Base-by-base conservation (phyloP, 768 basidiomycete species). In the Pleurotus sapidus region DNA sequence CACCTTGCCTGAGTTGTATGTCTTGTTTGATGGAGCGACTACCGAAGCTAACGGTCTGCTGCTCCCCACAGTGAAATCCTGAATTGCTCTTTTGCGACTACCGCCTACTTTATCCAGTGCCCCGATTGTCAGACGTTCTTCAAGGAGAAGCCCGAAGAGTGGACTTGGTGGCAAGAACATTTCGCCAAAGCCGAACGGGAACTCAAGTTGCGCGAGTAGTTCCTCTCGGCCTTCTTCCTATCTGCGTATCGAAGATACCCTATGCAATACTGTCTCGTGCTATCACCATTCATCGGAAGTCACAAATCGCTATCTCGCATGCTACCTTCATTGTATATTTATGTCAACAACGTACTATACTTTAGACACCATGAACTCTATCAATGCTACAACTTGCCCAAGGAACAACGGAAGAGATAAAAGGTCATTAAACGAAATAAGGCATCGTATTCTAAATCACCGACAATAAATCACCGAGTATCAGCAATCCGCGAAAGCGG, bases 1-100 rank as follows among this genome's bases (percentile, higher is more conserved):
- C 3, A 67, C 69, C 1, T 61, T 86, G 4, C 84, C 85, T 14
- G 84, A 87, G 67, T 80, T 85, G 83, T 84, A 60, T 56, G 82
- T 70, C 15, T 54, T 49, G 14, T 27, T 27, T 0, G 3, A 34
- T 34, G 3, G 30, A 34, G 30, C 9, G 30, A 34, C 30, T 34
- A 34, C 30, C 1, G 30, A 34, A 34, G 30, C 30, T 34, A 34
- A 34, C 30, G 30, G 30, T 1, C 8, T 4, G 30, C 30, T 34
- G 11, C 11, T 9, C 30, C 30, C 9, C 6, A 54, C 59, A 84
- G 83, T 38, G 56, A 64, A 12, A 56, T 81, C 20, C 64, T 82
- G 20, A 74, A 74, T 24, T 82, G 69, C 49, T 74, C 72, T 3
- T 64, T 67, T 9, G 67, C 62, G 47, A 27, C 57, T 8, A 67